A percentile compares a stretch with the other conserved stretches of the same genome.
These are phyloP conservation scores for Jimgerdemannia lactiflua DNA, from an alignment of 192 early-diverging fungal genomes.

Conservation along the genomic window DNA sequence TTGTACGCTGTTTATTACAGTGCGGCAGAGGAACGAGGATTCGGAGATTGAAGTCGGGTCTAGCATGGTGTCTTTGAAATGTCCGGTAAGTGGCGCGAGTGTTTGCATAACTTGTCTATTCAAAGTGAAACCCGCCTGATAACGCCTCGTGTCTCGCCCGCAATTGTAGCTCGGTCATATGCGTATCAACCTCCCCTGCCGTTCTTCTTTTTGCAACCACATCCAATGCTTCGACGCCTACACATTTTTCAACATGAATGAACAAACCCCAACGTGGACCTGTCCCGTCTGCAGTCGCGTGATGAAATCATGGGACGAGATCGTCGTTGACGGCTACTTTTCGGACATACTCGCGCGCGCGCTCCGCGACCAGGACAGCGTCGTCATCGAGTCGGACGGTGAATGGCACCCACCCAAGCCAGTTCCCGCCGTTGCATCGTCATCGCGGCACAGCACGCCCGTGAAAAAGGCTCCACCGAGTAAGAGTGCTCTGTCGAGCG, in stretches of 20 bases:
- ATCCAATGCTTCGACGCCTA: slow-evolving; percentile 83
- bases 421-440: too few relatives aligned
- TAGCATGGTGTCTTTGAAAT: slow-evolving; percentile 67
- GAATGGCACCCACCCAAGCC: slow-evolving; percentile 31
- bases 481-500: too few relatives aligned
- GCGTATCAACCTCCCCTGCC: slow-evolving; percentile 61
- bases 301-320: slow-evolving; percentile 51
- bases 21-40: slow-evolving; percentile 50
- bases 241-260: slow-evolving; percentile 71
- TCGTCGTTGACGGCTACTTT: slow-evolving; percentile 67
- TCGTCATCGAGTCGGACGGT: slow-evolving; percentile 44
- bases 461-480: too few relatives aligned
- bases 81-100: slow-evolving; percentile 70
- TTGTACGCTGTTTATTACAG: too few relatives aligned
- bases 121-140: not conserved
- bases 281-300: slow-evolving; percentile 69
- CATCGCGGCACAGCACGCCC: too few relatives aligned
- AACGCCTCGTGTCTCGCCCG: too few relatives aligned
- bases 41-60: slow-evolving; percentile 63
- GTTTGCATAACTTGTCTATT: not conserved
- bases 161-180: slow-evolving; percentile 49
- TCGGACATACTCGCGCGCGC: slow-evolving; percentile 33
- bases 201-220: slow-evolving; percentile 65
- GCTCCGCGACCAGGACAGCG: slow-evolving; percentile 32
- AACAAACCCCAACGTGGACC: slow-evolving; percentile 61